These are phyloP conservation scores for Alternaria triticimaculans DNA, from an alignment of 2,329 filamentous ascomycete species.

Conservation along the genomic window DNA sequence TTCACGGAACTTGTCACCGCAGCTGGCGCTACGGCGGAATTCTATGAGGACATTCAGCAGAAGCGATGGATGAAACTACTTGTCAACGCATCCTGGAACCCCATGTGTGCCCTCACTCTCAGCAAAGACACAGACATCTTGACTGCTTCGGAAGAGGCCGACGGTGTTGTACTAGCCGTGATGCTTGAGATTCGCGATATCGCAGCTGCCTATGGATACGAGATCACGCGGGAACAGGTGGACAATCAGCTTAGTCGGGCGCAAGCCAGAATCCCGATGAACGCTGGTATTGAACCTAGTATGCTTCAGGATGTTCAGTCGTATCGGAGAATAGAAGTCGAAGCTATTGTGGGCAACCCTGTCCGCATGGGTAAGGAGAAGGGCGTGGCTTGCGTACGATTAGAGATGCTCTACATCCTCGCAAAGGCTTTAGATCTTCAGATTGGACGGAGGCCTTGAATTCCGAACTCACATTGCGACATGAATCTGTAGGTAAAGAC, in stretches of 20 bases:
- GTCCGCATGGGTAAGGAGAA: constrained; percentile 51
- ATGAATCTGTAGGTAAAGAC: not conserved
- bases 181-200: constrained; percentile 56
- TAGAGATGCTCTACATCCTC: constrained; percentile 56
- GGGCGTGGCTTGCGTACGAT: constrained; percentile 50
- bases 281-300: constrained; percentile 55
- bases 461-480: no score
- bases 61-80: constrained; percentile 67
- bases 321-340: constrained; percentile 55
- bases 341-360: constrained; percentile 58
- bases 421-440: constrained; percentile 51
- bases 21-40: constrained; percentile 56
- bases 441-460: constrained; percentile 22
- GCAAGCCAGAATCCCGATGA: constrained; percentile 42
- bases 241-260: constrained; percentile 49
- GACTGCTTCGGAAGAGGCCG: constrained; percentile 46
- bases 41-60: constrained; percentile 62
- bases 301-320: constrained; percentile 58
- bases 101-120: constrained; percentile 63
- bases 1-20: constrained; percentile 54
- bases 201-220: constrained; percentile 51
- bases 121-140: constrained; percentile 62
- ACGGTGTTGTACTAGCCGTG: constrained; percentile 48
- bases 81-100: constrained; percentile 68
- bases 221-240: constrained; percentile 47